A percentile compares a stretch with the other conserved stretches of the same genome.
These are phyloP conservation scores for Alternaria novae-zelandiae DNA, from an alignment of 2,329 filamentous ascomycete genomes.

Conservation along the genomic window DNA sequence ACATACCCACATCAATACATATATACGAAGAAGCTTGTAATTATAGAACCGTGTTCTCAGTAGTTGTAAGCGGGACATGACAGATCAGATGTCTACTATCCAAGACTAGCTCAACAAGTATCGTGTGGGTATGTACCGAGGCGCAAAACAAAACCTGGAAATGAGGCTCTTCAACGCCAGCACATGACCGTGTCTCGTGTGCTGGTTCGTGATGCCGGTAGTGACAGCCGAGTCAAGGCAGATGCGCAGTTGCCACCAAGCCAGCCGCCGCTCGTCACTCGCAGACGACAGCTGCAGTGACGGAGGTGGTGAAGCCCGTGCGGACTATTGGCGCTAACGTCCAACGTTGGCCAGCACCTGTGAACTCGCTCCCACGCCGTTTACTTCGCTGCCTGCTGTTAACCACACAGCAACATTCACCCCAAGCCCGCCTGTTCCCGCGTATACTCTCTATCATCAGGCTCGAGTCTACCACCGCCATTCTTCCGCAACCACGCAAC, in stretches of 20 bases:
- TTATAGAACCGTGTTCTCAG: neutral
- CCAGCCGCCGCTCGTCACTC: constrained; percentile 1
- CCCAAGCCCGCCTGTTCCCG: neutral
- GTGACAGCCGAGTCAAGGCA: constrained; percentile 3
- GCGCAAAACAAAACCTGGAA: neutral
- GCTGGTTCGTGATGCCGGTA: neutral
- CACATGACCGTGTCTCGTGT: neutral
- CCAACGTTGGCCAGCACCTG: constrained; percentile 17
- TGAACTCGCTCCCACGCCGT: constrained; percentile 14
- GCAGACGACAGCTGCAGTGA: constrained; percentile 9
- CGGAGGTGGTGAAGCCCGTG: constrained; percentile 14
- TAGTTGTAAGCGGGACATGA: neutral
- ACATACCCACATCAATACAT: constrained; percentile 1
- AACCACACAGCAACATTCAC: constrained; percentile 1
- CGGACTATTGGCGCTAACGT: constrained; percentile 16
- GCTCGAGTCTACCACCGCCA: neutral
- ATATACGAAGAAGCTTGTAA: neutral
- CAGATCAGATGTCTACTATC: neutral
- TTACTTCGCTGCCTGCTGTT: constrained; percentile 13
- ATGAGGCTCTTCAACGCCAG: neutral
- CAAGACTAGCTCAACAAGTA: neutral
- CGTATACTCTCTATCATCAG: neutral
- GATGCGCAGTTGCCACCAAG: constrained; percentile 9
- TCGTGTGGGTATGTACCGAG: neutral
- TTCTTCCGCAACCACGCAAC: neutral